Percentiles rank a stretch among this genome's conserved stretches.
Evolutionary conservation across 2,329 filamentous ascomycete genomes (phyloP).

Genomic region (Pseudogymnoascus sp.): DNA sequence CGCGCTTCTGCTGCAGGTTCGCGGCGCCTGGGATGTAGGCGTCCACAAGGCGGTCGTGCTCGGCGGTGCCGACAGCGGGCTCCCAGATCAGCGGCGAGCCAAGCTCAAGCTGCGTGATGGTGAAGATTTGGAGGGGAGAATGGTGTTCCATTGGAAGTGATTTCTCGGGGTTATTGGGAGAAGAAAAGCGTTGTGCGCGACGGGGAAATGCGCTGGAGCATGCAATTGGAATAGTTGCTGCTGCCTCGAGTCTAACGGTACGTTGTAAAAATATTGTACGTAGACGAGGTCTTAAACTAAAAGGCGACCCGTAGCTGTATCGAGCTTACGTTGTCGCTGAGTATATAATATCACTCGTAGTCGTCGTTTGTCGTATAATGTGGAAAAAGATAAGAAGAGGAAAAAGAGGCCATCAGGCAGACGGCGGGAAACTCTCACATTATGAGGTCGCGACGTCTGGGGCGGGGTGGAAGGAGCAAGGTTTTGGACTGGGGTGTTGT

Average conservation of each 20-base stretch:
- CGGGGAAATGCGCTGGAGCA: neutral
- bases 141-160: neutral
- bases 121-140: slow-evolving; percentile 21
- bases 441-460: neutral
- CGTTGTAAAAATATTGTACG: slow-evolving; percentile 4
- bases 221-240: neutral
- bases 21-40: slow-evolving; percentile 48
- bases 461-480: neutral
- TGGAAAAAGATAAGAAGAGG: neutral
- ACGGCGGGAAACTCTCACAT: slow-evolving; percentile 1
- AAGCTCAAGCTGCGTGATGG: slow-evolving; percentile 51
- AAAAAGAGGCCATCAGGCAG: neutral
- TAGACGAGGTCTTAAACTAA: neutral
- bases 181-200: neutral
- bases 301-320: neutral
- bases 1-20: slow-evolving; percentile 52
- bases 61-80: slow-evolving; percentile 54
- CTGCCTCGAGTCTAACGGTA: neutral
- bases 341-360: neutral
- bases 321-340: neutral
- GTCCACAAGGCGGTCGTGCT: slow-evolving; percentile 55
- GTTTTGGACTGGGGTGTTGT: neutral
- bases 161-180: neutral
- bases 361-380: neutral
- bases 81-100: slow-evolving; percentile 57